Base-by-base conservation (phyloP, 164 flowering plant genomes). In the Nymphaea colorata region DNA sequence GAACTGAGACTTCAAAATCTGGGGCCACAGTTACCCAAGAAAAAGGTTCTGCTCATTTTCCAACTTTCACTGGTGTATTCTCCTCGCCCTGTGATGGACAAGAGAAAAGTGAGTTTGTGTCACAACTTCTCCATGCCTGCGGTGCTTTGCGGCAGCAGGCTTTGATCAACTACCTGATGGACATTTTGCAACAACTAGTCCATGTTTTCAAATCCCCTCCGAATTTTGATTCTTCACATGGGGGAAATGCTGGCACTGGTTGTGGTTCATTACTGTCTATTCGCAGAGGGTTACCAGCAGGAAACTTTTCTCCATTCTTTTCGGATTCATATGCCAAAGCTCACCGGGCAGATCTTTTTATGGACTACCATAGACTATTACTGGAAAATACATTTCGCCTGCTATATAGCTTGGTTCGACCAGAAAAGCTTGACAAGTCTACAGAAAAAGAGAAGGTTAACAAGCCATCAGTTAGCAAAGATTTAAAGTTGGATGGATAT, bases 261-360 rank as follows among this genome's bases (percentile, higher is more conserved):
- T 95, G 99, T 77, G 98, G 98, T 59, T 87, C 97, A 69, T 70
- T 95, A 41, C 69, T 95, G 47, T 85, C 97, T 62, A 81, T 95
- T 67, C 82, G 98, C 36, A 90, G 89, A 80, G 99, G 92, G 72
- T 76, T 95, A 62, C 96, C 98, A 18, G 98, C 96, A 2, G 99
- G 99, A 55, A 95, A 90, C 76, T 95, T 84, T 75, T 89, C 94
- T 67, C 99, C 99, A 2, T 95, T 95, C 81, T 95, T 95, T 77
- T 90, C 96, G 11, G 99, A 95, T 84, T 86, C 98, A 51, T 95
- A 95, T 80, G 93, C 88, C n/a, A 95, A 89, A 79, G 83, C 91
- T 41, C 97, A 92, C 71, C 87, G 96, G 2, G n/a, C 82, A 7
- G 98, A 95, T 79, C 67, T 95, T 59, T 95, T 95, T 76, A 72